Conservation (phyloP, 2,329 filamentous ascomycete genomes). For the Xylariaceae sp. region DNA sequence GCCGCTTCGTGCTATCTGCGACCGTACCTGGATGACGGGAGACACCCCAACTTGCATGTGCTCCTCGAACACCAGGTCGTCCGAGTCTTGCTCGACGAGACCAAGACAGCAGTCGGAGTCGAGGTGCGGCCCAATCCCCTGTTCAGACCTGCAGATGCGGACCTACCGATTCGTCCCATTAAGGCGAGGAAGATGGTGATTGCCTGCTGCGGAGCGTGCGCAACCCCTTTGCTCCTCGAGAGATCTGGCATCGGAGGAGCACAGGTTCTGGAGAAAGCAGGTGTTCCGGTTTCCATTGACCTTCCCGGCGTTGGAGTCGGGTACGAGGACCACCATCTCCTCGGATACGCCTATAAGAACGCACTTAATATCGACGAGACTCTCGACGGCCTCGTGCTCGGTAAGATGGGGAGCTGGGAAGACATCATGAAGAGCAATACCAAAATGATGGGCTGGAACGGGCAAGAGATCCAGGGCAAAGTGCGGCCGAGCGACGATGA, state of each 20-base stretch:
- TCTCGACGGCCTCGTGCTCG: constrained; percentile 22
- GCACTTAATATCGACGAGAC: constrained; percentile 40
- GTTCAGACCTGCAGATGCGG: constrained; percentile 25
- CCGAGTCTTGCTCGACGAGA: constrained; percentile 45
- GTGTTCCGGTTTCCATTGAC: constrained; percentile 40
- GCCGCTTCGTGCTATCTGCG: constrained; percentile 21
- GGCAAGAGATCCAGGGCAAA: constrained; percentile 42
- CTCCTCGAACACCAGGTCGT: constrained; percentile 25
- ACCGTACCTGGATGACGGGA: constrained; percentile 18
- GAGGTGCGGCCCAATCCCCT: constrained; percentile 44
- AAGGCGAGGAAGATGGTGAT: constrained; percentile 48
- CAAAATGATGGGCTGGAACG: constrained; percentile 44
- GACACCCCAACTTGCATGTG: constrained; percentile 24
- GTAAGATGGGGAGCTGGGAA: constrained; percentile 16
- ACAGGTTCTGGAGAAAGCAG: constrained; percentile 32
- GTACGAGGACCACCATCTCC: constrained; percentile 44
- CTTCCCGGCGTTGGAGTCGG: constrained; percentile 45
- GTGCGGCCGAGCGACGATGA: constrained; percentile 43
- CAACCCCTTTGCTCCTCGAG: constrained; percentile 50
- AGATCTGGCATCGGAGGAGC: constrained; percentile 53
- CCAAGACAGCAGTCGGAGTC: constrained; percentile 44
- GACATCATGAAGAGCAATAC: constrained; percentile 17
- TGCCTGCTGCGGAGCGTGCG: constrained; percentile 39
- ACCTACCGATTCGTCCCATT: constrained; percentile 25
- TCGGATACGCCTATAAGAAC: constrained; percentile 42